Conservation (phyloP, 228 moss, liverwort and hornwort genomes). For the Sphagnum fallax region DNA sequence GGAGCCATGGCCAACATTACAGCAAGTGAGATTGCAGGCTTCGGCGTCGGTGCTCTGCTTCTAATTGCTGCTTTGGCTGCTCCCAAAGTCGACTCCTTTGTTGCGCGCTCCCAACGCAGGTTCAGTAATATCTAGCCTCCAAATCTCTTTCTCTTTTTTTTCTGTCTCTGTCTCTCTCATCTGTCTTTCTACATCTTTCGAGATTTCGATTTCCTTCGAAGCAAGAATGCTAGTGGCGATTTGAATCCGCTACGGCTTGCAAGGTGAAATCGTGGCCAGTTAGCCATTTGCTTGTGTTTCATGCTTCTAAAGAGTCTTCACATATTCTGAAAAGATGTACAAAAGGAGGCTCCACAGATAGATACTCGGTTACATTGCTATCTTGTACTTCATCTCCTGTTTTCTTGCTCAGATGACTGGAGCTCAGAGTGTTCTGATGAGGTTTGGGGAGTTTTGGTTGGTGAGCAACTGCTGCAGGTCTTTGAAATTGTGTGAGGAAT, state of each 20-base stretch:
- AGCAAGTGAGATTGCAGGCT: slow-evolving; percentile 64
- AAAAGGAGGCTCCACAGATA: neutral
- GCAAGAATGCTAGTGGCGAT: neutral
- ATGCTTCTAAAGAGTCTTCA: no score
- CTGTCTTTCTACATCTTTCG: neutral
- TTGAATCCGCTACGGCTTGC: neutral
- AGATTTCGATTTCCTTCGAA: neutral
- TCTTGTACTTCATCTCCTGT: neutral
- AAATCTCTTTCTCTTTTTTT: neutral
- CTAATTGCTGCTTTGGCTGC: slow-evolving; percentile 56
- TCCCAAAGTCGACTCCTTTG: slow-evolving; percentile 75
- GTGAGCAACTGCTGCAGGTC: slow-evolving; percentile 22
- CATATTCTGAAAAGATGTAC: no score
- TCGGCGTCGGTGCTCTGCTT: slow-evolving; percentile 66
- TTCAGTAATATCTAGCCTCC: slow-evolving; percentile 3
- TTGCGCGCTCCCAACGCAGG: slow-evolving; percentile 70
- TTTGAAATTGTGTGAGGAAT: slow-evolving; percentile 68
- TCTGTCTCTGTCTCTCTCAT: neutral
- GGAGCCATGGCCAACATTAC: slow-evolving; percentile 58
- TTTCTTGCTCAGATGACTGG: neutral
- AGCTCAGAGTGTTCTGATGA: neutral
- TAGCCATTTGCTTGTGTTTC: neutral
- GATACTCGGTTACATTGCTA: neutral
- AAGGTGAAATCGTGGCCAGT: neutral
- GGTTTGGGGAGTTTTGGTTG: neutral